These are phyloP conservation scores for Cryptococcus neoformans DNA, from an alignment of 1,284 basidiomycete genomes.

Conservation along the genomic window DNA sequence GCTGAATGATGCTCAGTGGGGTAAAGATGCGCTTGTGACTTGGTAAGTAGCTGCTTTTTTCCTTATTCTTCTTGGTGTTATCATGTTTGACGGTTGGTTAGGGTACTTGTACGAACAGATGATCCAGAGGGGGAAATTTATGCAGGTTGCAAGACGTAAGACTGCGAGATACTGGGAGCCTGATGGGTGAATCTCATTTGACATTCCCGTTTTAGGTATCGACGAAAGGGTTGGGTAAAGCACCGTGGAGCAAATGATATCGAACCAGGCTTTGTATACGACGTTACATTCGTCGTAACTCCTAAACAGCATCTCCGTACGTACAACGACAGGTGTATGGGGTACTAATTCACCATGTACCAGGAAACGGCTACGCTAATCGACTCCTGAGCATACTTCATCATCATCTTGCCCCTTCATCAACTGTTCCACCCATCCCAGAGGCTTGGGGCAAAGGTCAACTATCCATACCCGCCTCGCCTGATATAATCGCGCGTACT, in stretches of 20 bases:
- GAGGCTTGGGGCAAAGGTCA: background rate
- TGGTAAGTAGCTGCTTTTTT: too few species aligned
- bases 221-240: conserved; percentile 21
- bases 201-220: conserved; percentile 13
- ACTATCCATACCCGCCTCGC: conserved; percentile 8
- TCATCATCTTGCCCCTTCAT: conserved; percentile 6
- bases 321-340: background rate
- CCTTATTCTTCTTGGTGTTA: too few species aligned
- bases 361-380: conserved; percentile 35
- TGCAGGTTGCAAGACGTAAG: conserved; percentile 31
- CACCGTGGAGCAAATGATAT: conserved; percentile 17
- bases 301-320: conserved; percentile 25
- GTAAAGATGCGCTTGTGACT: too few species aligned
- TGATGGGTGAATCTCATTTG: too few species aligned
- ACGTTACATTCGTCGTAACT: conserved; percentile 36
- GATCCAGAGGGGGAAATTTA: conserved; percentile 25
- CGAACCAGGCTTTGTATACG: conserved; percentile 21
- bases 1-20: too few species aligned
- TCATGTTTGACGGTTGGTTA: background rate
- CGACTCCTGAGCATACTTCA: conserved; percentile 34
- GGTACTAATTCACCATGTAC: background rate
- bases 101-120: conserved; percentile 23
- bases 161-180: background rate
- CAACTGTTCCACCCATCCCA: background rate
- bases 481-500: background rate